Evolutionary conservation across 495 filamentous ascomycete species (phyloP), one percentile per base, ranked within the genome.

Genomic region (Endocarpon pusillum): DNA sequence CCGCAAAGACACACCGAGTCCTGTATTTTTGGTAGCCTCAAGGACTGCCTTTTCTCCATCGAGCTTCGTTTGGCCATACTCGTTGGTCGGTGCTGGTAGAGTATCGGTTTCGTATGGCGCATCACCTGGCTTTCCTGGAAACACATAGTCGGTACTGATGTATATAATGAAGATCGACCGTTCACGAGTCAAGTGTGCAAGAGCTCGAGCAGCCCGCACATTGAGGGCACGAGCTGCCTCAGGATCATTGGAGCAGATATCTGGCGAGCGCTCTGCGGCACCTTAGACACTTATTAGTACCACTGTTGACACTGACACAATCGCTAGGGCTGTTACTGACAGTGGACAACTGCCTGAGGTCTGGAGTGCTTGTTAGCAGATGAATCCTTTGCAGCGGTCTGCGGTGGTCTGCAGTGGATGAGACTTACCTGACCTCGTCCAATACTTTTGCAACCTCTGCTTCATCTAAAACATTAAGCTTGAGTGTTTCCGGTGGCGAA

Each of bases 111-210:
- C 71, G 51, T 94, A 94, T 3, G 86, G 86, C 9, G 85, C 86
- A 18, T 87, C 76, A n/a, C 83, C 80, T 20, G 73, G 75, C 14
- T 44, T 62, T 11, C 86, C 86, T 1, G 83, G 58, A 48, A 94
- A 94, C 27, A 94, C 83, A 51, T 94, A 94, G 59, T 94, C 86
- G 25, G 86, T 93, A 0, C 81, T 89, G 49, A 94, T 92, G 62
- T 93, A 93, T 49, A 94, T 71, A 20, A 93, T 63, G 32, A 92
- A 49, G 40, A 75, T 71, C n/a, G 53, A 54, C 8, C 71, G 68
- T 11, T 57, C 43, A 12, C 71, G 65, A 44, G 79, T 77, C 21
- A 73, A 59, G 19, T 66, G 53, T 14, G 85, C 83, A 14, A 94
- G 70, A 15, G 48, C 44, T 20, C 62, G 59, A 11, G 80, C 71